Conservation (phyloP, 352 stramenopile species). For the Pythium dissimile region DNA sequence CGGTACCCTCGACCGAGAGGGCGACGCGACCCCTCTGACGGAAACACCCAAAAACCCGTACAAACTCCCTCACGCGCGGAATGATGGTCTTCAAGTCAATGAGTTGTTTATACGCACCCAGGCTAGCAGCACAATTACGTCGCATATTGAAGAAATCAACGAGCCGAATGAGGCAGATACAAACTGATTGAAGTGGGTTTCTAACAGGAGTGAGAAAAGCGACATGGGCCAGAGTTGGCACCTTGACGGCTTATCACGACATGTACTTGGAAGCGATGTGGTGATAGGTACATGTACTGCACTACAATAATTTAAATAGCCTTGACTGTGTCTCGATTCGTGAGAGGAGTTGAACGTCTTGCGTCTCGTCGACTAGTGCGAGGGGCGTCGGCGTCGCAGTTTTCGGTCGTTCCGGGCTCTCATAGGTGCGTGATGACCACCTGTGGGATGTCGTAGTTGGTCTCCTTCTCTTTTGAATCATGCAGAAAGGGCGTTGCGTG, state of each 20-base stretch:
- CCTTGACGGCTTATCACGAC: neutral
- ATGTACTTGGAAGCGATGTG: neutral
- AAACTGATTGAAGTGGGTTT: conserved; percentile 1
- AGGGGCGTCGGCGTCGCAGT: no score
- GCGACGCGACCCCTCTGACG: conserved; percentile 19
- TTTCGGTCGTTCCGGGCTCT: neutral
- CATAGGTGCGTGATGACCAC: conserved; percentile 16
- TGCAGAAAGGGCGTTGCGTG: neutral
- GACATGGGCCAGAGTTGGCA: neutral
- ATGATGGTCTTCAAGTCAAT: conserved; percentile 19
- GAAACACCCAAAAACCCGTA: conserved; percentile 25
- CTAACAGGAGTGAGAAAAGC: conserved; percentile 1
- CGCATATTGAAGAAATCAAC: conserved; percentile 6
- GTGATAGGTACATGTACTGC: no score
- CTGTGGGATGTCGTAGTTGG: conserved; percentile 7
- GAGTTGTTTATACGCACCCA: neutral
- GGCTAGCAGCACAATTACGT: neutral
- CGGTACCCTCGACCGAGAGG: no score
- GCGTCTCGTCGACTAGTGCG: neutral
- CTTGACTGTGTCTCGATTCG: no score
- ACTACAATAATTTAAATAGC: no score
- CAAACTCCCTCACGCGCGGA: conserved; percentile 1
- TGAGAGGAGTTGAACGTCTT: no score
- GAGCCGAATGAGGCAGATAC: neutral
- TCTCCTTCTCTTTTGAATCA: neutral